phyloP scores from a whole-genome alignment of 805 yeast species.

The Nakazawaea laoshanensis region DNA sequence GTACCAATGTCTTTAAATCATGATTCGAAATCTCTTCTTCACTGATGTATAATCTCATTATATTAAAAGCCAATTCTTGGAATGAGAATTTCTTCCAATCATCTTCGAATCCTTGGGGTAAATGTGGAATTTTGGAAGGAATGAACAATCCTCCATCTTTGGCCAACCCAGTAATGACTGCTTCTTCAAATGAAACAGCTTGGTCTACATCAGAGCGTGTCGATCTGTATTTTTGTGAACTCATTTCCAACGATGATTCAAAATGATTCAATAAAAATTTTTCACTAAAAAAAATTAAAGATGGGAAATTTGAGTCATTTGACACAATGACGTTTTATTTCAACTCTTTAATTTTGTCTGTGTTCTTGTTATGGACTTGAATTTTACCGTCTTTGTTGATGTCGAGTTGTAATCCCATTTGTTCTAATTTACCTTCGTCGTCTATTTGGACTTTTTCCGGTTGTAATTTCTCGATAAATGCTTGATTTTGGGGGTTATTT shows the following conservation, averaged over 20 bases:
- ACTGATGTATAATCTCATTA: conserved; percentile 72
- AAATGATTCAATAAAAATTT: not conserved
- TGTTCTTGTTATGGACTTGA: conserved; percentile 30
- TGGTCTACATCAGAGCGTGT: conserved; percentile 56
- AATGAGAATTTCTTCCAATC: conserved; percentile 73
- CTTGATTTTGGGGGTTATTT: conserved; percentile 62
- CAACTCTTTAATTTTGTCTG: conserved; percentile 9
- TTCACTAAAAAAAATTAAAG: not conserved
- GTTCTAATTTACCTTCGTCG: conserved; percentile 41
- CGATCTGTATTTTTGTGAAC: conserved; percentile 65
- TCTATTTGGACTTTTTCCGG: conserved; percentile 60
- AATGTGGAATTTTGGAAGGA: conserved; percentile 73
- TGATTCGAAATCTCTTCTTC: conserved; percentile 62
- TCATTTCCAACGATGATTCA: conserved; percentile 5
- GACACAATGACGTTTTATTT: not conserved
- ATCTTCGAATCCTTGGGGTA: conserved; percentile 42
- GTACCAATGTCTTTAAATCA: conserved; percentile 57
- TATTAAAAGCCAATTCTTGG: conserved; percentile 80
- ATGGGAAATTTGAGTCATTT: not conserved
- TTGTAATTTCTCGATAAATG: conserved; percentile 67
- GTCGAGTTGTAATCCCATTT: conserved; percentile 73
- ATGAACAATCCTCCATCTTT: conserved; percentile 94
- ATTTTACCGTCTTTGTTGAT: conserved; percentile 64
- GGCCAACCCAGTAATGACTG: conserved; percentile 85
- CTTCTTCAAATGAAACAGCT: conserved; percentile 65